Conservation (phyloP, 1,284 basidiomycete species). For the Inonotus hispidus region DNA sequence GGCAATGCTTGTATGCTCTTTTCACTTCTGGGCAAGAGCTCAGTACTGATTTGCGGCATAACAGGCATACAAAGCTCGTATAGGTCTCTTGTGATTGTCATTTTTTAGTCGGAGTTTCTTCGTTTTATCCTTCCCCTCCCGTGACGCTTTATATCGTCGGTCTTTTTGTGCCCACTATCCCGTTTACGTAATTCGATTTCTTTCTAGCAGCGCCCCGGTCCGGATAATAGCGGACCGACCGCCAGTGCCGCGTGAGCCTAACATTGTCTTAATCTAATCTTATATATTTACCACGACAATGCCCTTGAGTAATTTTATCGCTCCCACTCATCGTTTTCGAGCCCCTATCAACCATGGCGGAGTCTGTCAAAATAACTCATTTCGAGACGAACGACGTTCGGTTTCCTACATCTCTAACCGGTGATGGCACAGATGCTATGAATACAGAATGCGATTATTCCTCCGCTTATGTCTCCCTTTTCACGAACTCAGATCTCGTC, state of each 20-base stretch:
- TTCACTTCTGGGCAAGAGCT: not conserved
- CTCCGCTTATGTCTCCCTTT: constrained; percentile 81
- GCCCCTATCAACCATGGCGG: not conserved
- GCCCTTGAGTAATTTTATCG: not conserved
- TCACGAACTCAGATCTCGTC: constrained; percentile 67
- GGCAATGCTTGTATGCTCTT: not conserved
- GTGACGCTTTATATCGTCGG: too few species aligned
- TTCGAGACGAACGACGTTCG: constrained; percentile 66
- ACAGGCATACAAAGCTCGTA: not conserved
- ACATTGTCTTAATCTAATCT: too few species aligned
- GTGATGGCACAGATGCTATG: constrained; percentile 89
- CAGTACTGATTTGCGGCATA: not conserved
- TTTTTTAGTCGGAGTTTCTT: too few species aligned
- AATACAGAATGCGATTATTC: constrained; percentile 95
- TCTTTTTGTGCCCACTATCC: too few species aligned
- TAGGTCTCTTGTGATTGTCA: not conserved
- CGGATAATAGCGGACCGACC: too few species aligned
- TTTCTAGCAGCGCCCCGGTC: too few species aligned
- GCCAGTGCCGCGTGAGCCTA: not conserved
- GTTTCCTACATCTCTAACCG: constrained; percentile 78
- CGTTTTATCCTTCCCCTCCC: too few species aligned
- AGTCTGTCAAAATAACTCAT: constrained; percentile 41
- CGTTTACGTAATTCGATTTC: too few species aligned
- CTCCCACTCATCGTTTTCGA: not conserved
- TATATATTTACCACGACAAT: not conserved